Evolutionary conservation across 768 basidiomycete species (phyloP).

Genomic region (Russula sp.): DNA sequence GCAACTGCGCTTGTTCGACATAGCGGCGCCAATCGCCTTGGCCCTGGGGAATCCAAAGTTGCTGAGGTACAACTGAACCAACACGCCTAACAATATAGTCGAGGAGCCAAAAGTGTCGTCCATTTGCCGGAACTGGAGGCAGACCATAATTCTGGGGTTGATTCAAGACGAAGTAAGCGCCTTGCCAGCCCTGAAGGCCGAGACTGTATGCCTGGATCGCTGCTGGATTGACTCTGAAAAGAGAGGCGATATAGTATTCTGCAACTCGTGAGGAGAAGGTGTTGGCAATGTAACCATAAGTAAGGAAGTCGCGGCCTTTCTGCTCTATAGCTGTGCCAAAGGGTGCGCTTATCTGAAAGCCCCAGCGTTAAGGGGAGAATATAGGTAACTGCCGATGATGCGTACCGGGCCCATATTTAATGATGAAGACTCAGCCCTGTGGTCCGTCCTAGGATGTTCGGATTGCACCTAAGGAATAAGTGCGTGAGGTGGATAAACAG

Average conservation of each 20-base stretch:
- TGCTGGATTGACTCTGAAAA: background rate
- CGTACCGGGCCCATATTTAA: background rate
- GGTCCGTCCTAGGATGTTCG: background rate
- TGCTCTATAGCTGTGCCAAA: too few relatives aligned
- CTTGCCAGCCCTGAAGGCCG: background rate
- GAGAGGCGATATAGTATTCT: background rate
- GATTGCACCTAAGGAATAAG: background rate
- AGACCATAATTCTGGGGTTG: background rate
- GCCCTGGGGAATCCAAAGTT: too few relatives aligned
- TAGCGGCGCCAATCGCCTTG: constrained; percentile 9
- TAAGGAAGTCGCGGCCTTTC: background rate
- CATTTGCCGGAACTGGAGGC: too few relatives aligned
- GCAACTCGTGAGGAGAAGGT: constrained; percentile 3
- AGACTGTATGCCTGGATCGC: background rate
- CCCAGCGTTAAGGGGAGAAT: background rate
- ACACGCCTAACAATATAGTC: constrained; percentile 3
- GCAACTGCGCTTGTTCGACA: constrained; percentile 4
- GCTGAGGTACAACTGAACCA: constrained; percentile 11
- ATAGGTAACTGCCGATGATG: background rate
- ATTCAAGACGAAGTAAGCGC: background rate
- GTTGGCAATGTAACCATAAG: constrained; percentile 13
- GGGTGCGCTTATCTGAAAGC: constrained; percentile 10
- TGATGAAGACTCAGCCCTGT: background rate
- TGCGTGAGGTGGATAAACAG: background rate
- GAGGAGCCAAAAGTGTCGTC: constrained; percentile 4